A percentile compares a stretch with the other conserved stretches of the same genome.
Conservation (phyloP, 1,284 basidiomycete species). For the Cronartium quercuum region DNA sequence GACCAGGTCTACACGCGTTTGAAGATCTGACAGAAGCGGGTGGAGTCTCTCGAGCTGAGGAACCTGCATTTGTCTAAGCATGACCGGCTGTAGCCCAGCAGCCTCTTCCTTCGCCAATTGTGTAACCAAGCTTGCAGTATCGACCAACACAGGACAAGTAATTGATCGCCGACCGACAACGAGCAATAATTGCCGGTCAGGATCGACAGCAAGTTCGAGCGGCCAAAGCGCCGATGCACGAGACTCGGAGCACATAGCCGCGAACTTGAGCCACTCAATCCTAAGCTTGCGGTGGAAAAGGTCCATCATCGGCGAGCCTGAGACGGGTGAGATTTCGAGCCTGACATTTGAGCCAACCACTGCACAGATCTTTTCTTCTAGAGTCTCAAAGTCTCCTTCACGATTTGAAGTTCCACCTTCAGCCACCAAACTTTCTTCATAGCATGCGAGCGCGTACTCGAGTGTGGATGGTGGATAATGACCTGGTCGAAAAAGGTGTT, state of each 20-base stretch:
- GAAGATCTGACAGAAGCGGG: constrained; percentile 20
- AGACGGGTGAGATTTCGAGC: constrained; percentile 65
- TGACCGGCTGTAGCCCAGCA: background rate
- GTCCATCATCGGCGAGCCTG: constrained; percentile 68
- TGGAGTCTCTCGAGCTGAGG: constrained; percentile 6
- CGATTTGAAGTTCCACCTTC: constrained; percentile 43
- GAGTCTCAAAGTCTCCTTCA: constrained; percentile 57
- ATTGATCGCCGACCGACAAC: constrained; percentile 34
- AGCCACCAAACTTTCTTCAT: constrained; percentile 58
- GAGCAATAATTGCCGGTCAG: constrained; percentile 21
- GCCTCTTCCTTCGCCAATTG: constrained; percentile 13
- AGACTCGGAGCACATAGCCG: constrained; percentile 35
- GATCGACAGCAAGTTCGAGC: constrained; percentile 33
- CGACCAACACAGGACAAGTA: constrained; percentile 33
- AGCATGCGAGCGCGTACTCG: constrained; percentile 70
- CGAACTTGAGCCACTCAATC: constrained; percentile 38
- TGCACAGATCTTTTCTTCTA: constrained; percentile 69
- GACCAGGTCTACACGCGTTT: constrained; percentile 23
- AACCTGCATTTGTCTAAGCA: constrained; percentile 10
- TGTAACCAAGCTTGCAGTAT: constrained; percentile 17
- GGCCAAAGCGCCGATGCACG: constrained; percentile 28
- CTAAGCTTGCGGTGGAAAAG: constrained; percentile 54
- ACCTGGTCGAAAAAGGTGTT: constrained; percentile 74
- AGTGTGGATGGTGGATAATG: constrained; percentile 76
- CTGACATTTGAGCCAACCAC: constrained; percentile 79